Evolutionary conservation across 371 early-diverging fungal genomes (phyloP).

Genomic region (Capniomyces stellatus): DNA sequence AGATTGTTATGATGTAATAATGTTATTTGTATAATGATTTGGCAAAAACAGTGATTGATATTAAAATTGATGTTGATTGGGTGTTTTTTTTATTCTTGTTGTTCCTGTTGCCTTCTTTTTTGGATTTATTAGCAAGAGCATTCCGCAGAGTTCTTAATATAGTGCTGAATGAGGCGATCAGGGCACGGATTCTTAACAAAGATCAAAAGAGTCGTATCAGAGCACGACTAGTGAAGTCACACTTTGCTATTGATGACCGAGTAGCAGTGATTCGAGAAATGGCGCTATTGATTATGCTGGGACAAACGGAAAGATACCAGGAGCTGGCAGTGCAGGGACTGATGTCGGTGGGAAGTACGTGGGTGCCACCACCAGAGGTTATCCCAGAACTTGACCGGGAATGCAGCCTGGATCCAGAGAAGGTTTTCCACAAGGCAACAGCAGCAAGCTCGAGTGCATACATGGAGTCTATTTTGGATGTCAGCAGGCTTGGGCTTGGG

Average conservation of each 20-base stretch:
- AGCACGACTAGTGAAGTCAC: conserved; percentile 17
- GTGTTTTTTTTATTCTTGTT: too few relatives aligned
- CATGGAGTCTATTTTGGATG: conserved; percentile 21
- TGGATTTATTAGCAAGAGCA: conserved; percentile 21
- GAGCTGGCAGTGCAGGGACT: conserved; percentile 16
- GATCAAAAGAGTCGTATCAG: conserved; percentile 22
- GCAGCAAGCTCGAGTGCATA: conserved; percentile 17
- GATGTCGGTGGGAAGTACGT: conserved; percentile 12
- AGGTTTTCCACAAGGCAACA: conserved; percentile 24
- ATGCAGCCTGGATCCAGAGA: conserved; percentile 24
- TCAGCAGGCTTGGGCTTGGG: conserved; percentile 21
- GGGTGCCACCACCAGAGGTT: conserved; percentile 13
- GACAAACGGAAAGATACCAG: conserved; percentile 16
- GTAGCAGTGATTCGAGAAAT: conserved; percentile 19
- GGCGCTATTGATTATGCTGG: conserved; percentile 19
- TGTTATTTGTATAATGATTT: background rate
- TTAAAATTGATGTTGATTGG: too few relatives aligned
- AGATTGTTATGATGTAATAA: background rate
- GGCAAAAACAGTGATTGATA: too few relatives aligned
- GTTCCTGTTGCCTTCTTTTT: too few relatives aligned
- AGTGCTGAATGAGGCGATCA: conserved; percentile 24
- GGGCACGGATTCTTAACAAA: conserved; percentile 17
- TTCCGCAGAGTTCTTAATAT: conserved; percentile 23
- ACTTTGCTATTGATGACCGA: conserved; percentile 17
- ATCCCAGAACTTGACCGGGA: conserved; percentile 21